Percentiles rank a stretch among this genome's conserved stretches.
Conservation (phyloP, 495 filamentous ascomycete species). For the Hypoxylon trugodes region DNA sequence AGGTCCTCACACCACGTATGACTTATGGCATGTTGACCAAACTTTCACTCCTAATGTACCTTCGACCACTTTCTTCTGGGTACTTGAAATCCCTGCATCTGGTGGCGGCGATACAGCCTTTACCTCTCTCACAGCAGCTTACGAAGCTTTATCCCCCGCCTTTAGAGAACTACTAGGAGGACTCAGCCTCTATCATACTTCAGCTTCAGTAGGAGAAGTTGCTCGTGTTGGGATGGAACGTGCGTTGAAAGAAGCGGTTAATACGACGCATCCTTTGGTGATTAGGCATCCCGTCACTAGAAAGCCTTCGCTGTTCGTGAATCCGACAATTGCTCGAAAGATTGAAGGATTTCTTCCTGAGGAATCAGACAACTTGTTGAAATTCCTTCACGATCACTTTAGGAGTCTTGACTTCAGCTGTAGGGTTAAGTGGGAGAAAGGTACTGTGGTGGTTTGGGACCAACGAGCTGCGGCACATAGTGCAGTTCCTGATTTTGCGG, state of each 20-base stretch:
- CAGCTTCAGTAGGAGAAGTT: conserved; percentile 60
- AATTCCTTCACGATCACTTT: conserved; percentile 72
- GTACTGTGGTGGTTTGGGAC: conserved; percentile 71
- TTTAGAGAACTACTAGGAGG: conserved; percentile 68
- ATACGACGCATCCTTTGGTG: conserved; percentile 62
- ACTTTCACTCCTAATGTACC: conserved; percentile 72
- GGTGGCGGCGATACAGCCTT: conserved; percentile 73
- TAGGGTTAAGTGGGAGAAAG: conserved; percentile 64
- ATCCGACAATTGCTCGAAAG: conserved; percentile 42
- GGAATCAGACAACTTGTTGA: conserved; percentile 70
- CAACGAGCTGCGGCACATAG: conserved; percentile 25
- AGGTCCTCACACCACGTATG: conserved; percentile 61
- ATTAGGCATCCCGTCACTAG: conserved; percentile 64
- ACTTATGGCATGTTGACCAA: conserved; percentile 73
- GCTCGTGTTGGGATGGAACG: conserved; percentile 52
- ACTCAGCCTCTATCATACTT: conserved; percentile 61
- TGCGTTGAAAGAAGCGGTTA: conserved; percentile 16
- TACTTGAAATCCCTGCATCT: conserved; percentile 62
- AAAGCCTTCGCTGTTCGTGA: conserved; percentile 53
- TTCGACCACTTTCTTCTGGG: conserved; percentile 70
- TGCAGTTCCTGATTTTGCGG: conserved; percentile 23
- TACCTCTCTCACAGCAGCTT: conserved; percentile 65
- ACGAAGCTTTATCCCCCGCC: conserved; percentile 62
- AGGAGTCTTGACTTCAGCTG: conserved; percentile 66
- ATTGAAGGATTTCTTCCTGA: conserved; percentile 75